These are phyloP conservation scores for Sphaerobolus stellatus DNA, from an alignment of 1,284 basidiomycete genomes.

Conservation along the genomic window DNA sequence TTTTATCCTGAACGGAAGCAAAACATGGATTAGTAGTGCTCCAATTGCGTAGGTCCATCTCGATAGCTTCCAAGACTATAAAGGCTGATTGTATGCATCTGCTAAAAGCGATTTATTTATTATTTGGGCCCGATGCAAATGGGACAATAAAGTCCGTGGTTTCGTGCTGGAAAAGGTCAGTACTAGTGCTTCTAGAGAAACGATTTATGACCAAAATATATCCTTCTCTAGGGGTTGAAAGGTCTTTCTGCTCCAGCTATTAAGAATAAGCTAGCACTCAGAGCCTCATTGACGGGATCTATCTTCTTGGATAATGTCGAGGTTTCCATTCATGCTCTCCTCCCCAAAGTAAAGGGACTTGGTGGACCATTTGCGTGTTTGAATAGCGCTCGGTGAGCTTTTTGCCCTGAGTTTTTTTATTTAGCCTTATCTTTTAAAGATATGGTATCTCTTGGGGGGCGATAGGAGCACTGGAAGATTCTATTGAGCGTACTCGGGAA, in stretches of 20 bases:
- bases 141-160: slow-evolving; percentile 90
- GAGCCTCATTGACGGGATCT: slow-evolving; percentile 89
- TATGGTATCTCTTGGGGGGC: slow-evolving; percentile 93
- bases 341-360: slow-evolving; percentile 76
- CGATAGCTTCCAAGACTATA: not conserved
- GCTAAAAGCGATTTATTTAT: slow-evolving; percentile 74
- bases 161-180: slow-evolving; percentile 90
- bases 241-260: slow-evolving; percentile 88
- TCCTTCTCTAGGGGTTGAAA: slow-evolving; percentile 59
- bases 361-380: slow-evolving; percentile 87
- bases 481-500: slow-evolving; percentile 71
- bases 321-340: slow-evolving; percentile 66
- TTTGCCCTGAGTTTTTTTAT: not conserved
- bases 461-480: slow-evolving; percentile 94
- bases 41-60: slow-evolving; percentile 71
- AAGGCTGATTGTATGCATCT: not conserved
- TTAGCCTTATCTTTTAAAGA: slow-evolving; percentile 30
- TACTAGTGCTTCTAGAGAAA: not conserved
- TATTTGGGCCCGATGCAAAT: slow-evolving; percentile 93
- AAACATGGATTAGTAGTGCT: slow-evolving; percentile 96
- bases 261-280: slow-evolving; percentile 90
- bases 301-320: slow-evolving; percentile 89
- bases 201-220: not conserved
- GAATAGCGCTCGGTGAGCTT: slow-evolving; percentile 74
- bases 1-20: slow-evolving; percentile 85